A percentile compares a stretch with the other conserved stretches of the same genome.
Evolutionary conservation across 768 basidiomycete species (phyloP).

Genomic region (Rhizopogon sp.): DNA sequence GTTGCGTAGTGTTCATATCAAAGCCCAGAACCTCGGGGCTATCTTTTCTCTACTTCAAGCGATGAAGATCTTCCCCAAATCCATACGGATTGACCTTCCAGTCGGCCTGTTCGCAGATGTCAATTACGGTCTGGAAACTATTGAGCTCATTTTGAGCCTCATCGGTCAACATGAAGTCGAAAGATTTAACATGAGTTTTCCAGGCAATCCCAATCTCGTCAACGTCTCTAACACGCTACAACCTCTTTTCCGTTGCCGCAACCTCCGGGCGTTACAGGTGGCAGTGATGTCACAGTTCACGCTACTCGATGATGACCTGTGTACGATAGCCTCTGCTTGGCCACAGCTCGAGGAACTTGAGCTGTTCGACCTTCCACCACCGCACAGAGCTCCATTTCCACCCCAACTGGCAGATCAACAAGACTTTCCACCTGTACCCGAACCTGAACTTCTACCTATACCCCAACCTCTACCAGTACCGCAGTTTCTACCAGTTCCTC

Average conservation of each 20-base stretch:
- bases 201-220: not conserved
- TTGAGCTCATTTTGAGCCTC: not conserved
- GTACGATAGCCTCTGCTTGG: constrained; percentile 1
- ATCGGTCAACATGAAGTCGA: not conserved
- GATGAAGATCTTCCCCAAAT: not conserved
- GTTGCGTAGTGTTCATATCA: not conserved
- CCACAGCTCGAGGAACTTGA: constrained; percentile 2
- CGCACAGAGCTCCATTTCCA: too few species aligned
- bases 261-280: not conserved
- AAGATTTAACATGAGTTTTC: not conserved
- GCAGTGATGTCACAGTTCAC: not conserved
- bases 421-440: too few species aligned
- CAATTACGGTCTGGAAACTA: not conserved
- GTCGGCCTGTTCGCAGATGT: not conserved
- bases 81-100: not conserved
- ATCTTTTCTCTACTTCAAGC: not conserved
- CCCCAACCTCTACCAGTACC: too few species aligned
- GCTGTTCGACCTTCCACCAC: not conserved
- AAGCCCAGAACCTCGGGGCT: not conserved
- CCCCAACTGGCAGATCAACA: too few species aligned
- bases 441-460: too few species aligned
- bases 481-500: too few species aligned
- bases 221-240: not conserved
- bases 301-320: not conserved
- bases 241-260: not conserved